These are phyloP conservation scores for Exophiala phaeomuriformis DNA, from an alignment of 2,329 filamentous ascomycete species.

Conservation along the genomic window DNA sequence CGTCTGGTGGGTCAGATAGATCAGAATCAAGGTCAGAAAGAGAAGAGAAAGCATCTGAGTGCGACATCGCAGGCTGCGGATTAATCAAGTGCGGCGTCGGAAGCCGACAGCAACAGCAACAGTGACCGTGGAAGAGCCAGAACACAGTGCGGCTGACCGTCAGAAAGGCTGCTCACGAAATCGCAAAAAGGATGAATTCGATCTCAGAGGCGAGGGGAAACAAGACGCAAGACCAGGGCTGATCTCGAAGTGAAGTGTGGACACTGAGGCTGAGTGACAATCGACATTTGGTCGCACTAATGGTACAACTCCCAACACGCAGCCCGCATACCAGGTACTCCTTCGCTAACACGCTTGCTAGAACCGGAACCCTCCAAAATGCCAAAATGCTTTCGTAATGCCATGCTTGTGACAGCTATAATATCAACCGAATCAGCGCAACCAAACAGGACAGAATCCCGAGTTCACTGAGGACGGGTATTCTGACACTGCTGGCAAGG, in stretches of 20 bases:
- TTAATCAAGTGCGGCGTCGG: no score
- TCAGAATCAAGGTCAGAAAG: constrained; percentile 12
- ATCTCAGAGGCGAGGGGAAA: neutral
- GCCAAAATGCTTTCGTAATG: neutral
- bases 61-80: neutral
- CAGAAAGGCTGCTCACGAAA: no score
- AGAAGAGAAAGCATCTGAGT: neutral
- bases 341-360: neutral
- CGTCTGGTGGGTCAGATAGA: constrained; percentile 15
- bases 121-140: no score
- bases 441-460: neutral
- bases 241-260: neutral
- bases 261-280: neutral
- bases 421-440: neutral
- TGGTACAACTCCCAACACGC: no score
- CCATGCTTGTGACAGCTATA: neutral
- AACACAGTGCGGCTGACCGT: no score
- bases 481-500: neutral
- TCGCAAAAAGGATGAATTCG: neutral
- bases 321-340: neutral
- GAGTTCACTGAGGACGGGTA: neutral
- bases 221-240: neutral
- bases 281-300: neutral
- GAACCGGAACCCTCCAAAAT: neutral
- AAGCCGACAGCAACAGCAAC: no score